These are phyloP conservation scores for Mytilinidion resinicola DNA, from an alignment of 495 filamentous ascomycete species.

Conservation along the genomic window DNA sequence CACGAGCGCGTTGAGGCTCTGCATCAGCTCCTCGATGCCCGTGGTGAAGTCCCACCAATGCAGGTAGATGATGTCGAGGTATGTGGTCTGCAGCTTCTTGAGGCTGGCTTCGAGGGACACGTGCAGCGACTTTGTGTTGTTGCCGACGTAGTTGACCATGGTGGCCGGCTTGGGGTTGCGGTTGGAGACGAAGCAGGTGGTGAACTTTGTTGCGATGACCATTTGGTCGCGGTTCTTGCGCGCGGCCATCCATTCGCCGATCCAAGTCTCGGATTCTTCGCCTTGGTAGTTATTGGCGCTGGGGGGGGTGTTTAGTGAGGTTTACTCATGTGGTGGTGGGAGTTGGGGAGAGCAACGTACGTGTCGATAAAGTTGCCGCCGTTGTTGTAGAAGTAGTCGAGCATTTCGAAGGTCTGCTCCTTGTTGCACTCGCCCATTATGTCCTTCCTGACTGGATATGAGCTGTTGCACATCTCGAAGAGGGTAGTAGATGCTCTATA, in stretches of 20 bases:
- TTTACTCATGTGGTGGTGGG: not conserved
- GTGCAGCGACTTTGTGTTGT: conserved; percentile 49
- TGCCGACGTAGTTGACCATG: conserved; percentile 32
- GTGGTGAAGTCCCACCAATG: conserved; percentile 41
- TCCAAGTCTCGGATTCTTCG: conserved; percentile 64
- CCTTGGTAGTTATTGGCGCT: conserved; percentile 50
- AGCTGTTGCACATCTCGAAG: not conserved
- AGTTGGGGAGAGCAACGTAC: conserved; percentile 36
- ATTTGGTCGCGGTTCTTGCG: conserved; percentile 52
- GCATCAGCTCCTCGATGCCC: conserved; percentile 38
- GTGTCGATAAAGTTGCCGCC: conserved; percentile 81
- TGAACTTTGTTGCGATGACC: conserved; percentile 71
- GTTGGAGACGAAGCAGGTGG: conserved; percentile 18
- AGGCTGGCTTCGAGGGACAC: conserved; percentile 50
- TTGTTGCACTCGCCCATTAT: conserved; percentile 49
- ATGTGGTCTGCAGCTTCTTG: conserved; percentile 57
- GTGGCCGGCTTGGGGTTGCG: not conserved
- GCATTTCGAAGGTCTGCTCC: conserved; percentile 51
- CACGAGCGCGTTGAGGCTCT: conserved; percentile 34
- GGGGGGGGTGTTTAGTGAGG: not conserved
- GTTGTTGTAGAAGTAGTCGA: conserved; percentile 55
- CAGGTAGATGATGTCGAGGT: conserved; percentile 51
- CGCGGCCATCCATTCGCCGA: conserved; percentile 68
- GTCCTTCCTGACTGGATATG: not conserved
- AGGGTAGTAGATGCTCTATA: not conserved